Evolutionary conservation across 805 yeast genomes (phyloP).

Genomic region (Saccharomyces eubayanus): DNA sequence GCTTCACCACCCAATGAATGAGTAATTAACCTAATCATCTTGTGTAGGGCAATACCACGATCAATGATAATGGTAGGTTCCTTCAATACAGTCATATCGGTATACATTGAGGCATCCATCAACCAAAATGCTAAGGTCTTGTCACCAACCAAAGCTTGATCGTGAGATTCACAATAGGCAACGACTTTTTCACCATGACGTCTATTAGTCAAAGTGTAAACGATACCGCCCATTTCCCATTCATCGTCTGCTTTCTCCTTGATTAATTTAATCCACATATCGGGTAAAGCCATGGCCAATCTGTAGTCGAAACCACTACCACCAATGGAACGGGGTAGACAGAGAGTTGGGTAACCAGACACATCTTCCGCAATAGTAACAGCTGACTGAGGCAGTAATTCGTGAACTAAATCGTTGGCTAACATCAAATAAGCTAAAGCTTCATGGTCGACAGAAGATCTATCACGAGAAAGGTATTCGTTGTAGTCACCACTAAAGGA

Average conservation of each 20-base stretch:
- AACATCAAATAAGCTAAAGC: conserved; percentile 81
- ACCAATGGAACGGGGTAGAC: conserved; percentile 63
- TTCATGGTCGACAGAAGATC: conserved; percentile 73
- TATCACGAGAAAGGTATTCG: conserved; percentile 68
- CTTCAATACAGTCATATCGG: conserved; percentile 76
- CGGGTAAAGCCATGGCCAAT: conserved; percentile 94
- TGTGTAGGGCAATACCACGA: conserved; percentile 86
- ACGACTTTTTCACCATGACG: conserved; percentile 84
- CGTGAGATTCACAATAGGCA: conserved; percentile 91
- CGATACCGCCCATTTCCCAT: conserved; percentile 82
- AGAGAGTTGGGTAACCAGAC: conserved; percentile 92
- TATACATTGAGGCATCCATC: conserved; percentile 97
- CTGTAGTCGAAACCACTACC: conserved; percentile 94
- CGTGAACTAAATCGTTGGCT: conserved; percentile 71
- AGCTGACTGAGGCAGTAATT: conserved; percentile 44
- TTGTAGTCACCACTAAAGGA: conserved; percentile 89
- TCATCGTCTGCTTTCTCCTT: conserved; percentile 80
- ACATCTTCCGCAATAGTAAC: conserved; percentile 93
- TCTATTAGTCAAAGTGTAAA: conserved; percentile 76
- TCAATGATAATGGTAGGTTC: conserved; percentile 72
- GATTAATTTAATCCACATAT: conserved; percentile 94
- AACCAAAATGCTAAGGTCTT: conserved; percentile 95
- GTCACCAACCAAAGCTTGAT: conserved; percentile 96
- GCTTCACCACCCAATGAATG: conserved; percentile 96
- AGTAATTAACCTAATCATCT: conserved; percentile 79